phyloP scores from a whole-genome alignment of 2,329 filamentous ascomycete genomes.

The Epichloe sp. region DNA sequence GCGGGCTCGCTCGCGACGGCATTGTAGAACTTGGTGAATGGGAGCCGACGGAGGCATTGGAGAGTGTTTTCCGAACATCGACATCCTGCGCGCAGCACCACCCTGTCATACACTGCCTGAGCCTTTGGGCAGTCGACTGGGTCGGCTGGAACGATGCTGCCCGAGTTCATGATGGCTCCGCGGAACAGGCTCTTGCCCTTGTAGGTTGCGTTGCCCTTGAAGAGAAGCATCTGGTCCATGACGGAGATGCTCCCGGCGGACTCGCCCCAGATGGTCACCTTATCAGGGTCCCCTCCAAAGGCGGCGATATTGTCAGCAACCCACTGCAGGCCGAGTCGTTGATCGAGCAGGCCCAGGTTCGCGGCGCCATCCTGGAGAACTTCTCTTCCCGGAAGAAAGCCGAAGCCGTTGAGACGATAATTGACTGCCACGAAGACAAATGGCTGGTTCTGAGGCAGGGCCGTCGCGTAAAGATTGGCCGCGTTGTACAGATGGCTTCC shows the following conservation, averaged over 20 bases:
- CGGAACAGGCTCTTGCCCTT: constrained; percentile 1
- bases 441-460: constrained; percentile 16
- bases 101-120: not conserved
- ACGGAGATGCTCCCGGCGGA: constrained; percentile 42
- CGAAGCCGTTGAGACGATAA: constrained; percentile 1
- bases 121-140: not conserved
- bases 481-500: not conserved
- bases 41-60: constrained; percentile 22
- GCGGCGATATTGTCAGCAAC: constrained; percentile 45
- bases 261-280: constrained; percentile 50
- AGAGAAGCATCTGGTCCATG: constrained; percentile 34
- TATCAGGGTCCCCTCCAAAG: constrained; percentile 48
- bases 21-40: constrained; percentile 36
- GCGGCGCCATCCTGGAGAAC: constrained; percentile 37
- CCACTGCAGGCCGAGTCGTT: constrained; percentile 45
- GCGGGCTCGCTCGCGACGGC: constrained; percentile 7
- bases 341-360: constrained; percentile 49
- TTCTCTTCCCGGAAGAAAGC: not conserved
- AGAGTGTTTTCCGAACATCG: constrained; percentile 25
- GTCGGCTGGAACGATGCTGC: constrained; percentile 33
- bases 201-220: constrained; percentile 47
- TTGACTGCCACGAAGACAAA: constrained; percentile 3
- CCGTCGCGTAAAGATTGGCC: constrained; percentile 22
- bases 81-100: not conserved
- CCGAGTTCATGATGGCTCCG: constrained; percentile 4